Conservation (phyloP, 1,139 yeast genomes). For the Zhuliangozyma parablackwelliae region DNA sequence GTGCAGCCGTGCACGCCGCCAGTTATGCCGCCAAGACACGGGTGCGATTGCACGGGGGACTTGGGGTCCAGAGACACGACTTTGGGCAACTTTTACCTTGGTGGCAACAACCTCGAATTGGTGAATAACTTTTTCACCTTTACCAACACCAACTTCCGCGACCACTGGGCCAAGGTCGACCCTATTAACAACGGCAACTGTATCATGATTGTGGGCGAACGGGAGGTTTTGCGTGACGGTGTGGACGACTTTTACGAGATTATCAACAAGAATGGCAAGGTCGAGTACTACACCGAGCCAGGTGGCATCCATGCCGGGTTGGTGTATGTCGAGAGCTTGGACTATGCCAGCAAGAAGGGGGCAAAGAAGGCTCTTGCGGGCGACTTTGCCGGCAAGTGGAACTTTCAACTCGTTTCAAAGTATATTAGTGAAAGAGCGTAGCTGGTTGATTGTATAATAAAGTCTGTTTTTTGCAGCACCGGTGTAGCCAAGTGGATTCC, state of each 20-base stretch:
- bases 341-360: conserved; percentile 21
- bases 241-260: conserved; percentile 17
- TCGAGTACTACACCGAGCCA: conserved; percentile 21
- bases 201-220: conserved; percentile 33
- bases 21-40: conserved; percentile 16
- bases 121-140: conserved; percentile 14
- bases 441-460: neutral
- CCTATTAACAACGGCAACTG: conserved; percentile 23
- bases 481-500: no score
- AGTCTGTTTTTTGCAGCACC: no score
- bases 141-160: conserved; percentile 19
- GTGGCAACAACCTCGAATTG: conserved; percentile 15
- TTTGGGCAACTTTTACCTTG: conserved; percentile 28
- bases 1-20: conserved; percentile 17
- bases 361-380: conserved; percentile 21
- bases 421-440: conserved; percentile 6
- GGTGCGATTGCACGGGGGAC: conserved; percentile 25
- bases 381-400: conserved; percentile 23
- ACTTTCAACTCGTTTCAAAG: conserved; percentile 7
- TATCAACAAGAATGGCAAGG: conserved; percentile 15
- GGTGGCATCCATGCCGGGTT: conserved; percentile 31
- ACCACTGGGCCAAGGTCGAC: conserved; percentile 29
- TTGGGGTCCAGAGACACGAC: conserved; percentile 24
- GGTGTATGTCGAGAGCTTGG: conserved; percentile 29
- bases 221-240: conserved; percentile 33